Conservation (phyloP, 495 filamentous ascomycete genomes). For the Parathielavia hyrcaniae region DNA sequence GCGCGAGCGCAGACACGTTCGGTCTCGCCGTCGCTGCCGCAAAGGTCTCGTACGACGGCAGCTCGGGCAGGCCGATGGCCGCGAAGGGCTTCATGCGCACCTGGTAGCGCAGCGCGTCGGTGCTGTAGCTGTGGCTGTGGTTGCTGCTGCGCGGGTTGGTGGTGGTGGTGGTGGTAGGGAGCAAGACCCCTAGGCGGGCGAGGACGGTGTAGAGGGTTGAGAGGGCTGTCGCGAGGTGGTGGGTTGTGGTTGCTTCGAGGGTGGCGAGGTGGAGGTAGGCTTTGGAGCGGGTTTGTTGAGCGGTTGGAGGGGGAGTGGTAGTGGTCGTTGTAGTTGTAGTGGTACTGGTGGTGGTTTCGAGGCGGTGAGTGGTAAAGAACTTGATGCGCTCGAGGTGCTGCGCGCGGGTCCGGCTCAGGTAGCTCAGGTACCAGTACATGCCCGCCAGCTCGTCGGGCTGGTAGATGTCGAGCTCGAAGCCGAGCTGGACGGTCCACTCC, state of each 20-base stretch:
- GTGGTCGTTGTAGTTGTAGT: slow-evolving; percentile 18
- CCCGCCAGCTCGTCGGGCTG: slow-evolving; percentile 75
- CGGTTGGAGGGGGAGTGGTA: slow-evolving; percentile 20
- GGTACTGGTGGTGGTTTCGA: slow-evolving; percentile 17
- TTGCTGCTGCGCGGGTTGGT: too few relatives aligned
- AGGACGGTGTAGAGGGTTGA: slow-evolving; percentile 61
- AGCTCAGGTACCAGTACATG: slow-evolving; percentile 82
- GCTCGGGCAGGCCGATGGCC: slow-evolving; percentile 58
- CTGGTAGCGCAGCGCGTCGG: slow-evolving; percentile 67
- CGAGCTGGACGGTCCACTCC: slow-evolving; percentile 82
- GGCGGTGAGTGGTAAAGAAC: slow-evolving; percentile 46
- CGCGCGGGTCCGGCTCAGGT: slow-evolving; percentile 49
- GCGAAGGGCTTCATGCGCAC: slow-evolving; percentile 87
- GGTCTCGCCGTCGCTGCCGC: slow-evolving; percentile 33
- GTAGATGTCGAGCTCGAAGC: slow-evolving; percentile 93
- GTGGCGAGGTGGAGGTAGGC: slow-evolving; percentile 54
- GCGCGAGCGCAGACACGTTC: slow-evolving; percentile 30
- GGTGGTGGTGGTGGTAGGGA: slow-evolving; percentile 37
- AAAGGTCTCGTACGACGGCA: slow-evolving; percentile 63
- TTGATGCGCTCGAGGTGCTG: slow-evolving; percentile 66
- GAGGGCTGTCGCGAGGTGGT: slow-evolving; percentile 65
- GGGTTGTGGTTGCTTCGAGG: slow-evolving; percentile 62
- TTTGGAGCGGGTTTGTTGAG: slow-evolving; percentile 44
- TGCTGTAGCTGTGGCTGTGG: slow-evolving; percentile 56
- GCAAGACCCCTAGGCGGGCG: slow-evolving; percentile 53